These are phyloP conservation scores for Colletotrichum destructivum DNA, from an alignment of 2,329 filamentous ascomycete species.

Conservation along the genomic window DNA sequence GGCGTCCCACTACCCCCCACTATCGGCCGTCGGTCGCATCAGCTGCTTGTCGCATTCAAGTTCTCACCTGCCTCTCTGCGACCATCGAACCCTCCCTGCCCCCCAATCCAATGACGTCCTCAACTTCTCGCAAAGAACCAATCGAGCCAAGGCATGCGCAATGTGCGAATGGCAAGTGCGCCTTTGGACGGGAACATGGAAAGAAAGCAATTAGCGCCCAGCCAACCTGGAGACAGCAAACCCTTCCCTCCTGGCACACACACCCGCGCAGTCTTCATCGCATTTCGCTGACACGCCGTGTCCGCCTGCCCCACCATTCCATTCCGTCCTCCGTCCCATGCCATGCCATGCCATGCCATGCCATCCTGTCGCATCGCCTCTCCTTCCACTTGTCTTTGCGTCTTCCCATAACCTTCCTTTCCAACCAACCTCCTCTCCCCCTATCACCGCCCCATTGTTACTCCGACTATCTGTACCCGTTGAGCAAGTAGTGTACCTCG, in stretches of 20 bases:
- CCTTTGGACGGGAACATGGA: not conserved
- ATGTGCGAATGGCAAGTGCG: not conserved
- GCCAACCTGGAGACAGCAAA: not conserved
- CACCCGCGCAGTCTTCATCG: not conserved
- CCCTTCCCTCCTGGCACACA: not conserved
- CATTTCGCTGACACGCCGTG: not conserved
- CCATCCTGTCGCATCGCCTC: conserved; percentile 11
- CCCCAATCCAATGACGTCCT: conserved; percentile 36
- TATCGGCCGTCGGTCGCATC: conserved; percentile 21
- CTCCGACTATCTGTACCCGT: not conserved
- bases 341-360: conserved; percentile 3
- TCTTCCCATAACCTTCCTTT: conserved; percentile 11
- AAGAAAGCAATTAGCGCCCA: not conserved
- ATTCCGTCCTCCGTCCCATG: conserved; percentile 11
- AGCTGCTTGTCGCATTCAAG: conserved; percentile 28
- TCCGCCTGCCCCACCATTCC: conserved; percentile 17
- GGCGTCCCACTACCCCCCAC: not conserved
- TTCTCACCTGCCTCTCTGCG: conserved; percentile 14
- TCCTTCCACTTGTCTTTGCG: conserved; percentile 7
- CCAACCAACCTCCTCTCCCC: not conserved
- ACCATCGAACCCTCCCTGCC: not conserved
- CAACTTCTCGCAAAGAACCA: not conserved
- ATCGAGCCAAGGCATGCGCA: not conserved
- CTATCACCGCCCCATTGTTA: not conserved
- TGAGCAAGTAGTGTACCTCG: not conserved